Percentiles rank a stretch among this genome's conserved stretches.
Conservation (phyloP, 495 filamentous ascomycete species). For the Penicillium arizonense region DNA sequence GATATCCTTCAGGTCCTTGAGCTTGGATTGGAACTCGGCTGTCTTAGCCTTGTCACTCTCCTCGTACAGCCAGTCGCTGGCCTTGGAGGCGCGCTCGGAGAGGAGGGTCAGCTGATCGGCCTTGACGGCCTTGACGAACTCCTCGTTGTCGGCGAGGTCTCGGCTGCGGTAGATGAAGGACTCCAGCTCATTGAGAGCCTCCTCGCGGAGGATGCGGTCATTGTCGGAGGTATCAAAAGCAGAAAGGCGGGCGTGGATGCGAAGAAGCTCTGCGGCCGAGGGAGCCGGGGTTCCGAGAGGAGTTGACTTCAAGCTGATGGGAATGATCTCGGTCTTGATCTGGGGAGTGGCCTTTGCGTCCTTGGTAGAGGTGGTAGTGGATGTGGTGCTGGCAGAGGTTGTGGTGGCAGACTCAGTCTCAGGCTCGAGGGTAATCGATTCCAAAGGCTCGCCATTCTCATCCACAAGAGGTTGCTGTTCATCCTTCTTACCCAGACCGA, state of each 20-base stretch:
- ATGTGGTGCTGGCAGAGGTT: slow-evolving; percentile 38
- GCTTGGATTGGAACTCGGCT: slow-evolving; percentile 65
- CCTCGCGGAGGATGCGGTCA: slow-evolving; percentile 74
- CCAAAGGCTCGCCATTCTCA: slow-evolving; percentile 41
- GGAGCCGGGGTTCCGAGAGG: slow-evolving; percentile 57
- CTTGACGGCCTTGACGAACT: slow-evolving; percentile 69
- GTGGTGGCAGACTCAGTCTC: slow-evolving; percentile 50
- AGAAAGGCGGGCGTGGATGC: slow-evolving; percentile 69
- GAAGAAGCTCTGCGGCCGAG: slow-evolving; percentile 56
- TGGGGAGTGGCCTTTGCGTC: slow-evolving; percentile 50
- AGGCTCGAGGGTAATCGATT: slow-evolving; percentile 50
- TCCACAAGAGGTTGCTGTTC: slow-evolving; percentile 74
- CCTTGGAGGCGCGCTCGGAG: slow-evolving; percentile 59
- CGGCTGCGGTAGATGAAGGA: slow-evolving; percentile 87
- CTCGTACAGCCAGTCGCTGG: slow-evolving; percentile 87
- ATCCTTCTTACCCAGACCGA: slow-evolving; percentile 89
- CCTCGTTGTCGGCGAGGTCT: slow-evolving; percentile 73
- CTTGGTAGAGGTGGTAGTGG: slow-evolving; percentile 44
- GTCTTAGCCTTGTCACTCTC: slow-evolving; percentile 75
- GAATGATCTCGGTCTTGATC: slow-evolving; percentile 69
- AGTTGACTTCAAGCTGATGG: slow-evolving; percentile 61
- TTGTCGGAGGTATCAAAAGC: slow-evolving; percentile 83
- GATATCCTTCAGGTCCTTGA: slow-evolving; percentile 69
- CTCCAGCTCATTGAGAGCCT: slow-evolving; percentile 88
- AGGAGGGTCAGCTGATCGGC: slow-evolving; percentile 59